These are phyloP conservation scores for Hyphopichia burtonii DNA, from an alignment of 1,139 yeast genomes.

Conservation along the genomic window DNA sequence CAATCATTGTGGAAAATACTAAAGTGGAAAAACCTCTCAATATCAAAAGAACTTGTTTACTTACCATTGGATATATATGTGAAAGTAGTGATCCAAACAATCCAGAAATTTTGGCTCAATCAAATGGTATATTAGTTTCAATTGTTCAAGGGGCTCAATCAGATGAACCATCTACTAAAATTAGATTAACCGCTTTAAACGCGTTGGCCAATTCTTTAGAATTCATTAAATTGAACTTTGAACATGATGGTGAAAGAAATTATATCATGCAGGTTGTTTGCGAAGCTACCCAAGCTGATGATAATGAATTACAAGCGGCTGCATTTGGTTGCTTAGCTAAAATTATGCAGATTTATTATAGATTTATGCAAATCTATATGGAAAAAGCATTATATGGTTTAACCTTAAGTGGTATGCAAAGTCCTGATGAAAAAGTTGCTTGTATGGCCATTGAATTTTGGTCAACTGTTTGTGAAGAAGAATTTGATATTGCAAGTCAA, in stretches of 20 bases:
- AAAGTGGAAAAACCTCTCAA: slow-evolving; percentile 71
- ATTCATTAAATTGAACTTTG: slow-evolving; percentile 85
- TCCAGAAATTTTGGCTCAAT: slow-evolving; percentile 75
- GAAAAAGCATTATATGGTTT: slow-evolving; percentile 92
- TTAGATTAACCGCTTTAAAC: slow-evolving; percentile 85
- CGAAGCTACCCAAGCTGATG: slow-evolving; percentile 92
- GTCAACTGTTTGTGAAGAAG: slow-evolving; percentile 97
- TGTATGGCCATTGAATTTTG: slow-evolving; percentile 99
- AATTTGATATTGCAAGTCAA: slow-evolving; percentile 73
- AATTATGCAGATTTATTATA: slow-evolving; percentile 86
- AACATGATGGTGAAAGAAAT: slow-evolving; percentile 91
- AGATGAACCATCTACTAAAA: slow-evolving; percentile 69
- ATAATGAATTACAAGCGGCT: slow-evolving; percentile 81
- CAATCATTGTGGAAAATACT: slow-evolving; percentile 81
- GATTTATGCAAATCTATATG: slow-evolving; percentile 92
- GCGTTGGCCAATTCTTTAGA: slow-evolving; percentile 91
- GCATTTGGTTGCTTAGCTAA: slow-evolving; percentile 95
- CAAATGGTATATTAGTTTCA: slow-evolving; percentile 91
- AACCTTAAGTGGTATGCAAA: slow-evolving; percentile 90
- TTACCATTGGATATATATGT: slow-evolving; percentile 93
- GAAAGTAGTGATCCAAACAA: slow-evolving; percentile 89
- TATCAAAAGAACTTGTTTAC: slow-evolving; percentile 81
- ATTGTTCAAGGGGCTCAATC: slow-evolving; percentile 95
- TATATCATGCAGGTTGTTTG: slow-evolving; percentile 98
- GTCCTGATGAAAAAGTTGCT: slow-evolving; percentile 81